Conservation (phyloP, 306 rosid genomes). For the Potentilla sterilis region DNA sequence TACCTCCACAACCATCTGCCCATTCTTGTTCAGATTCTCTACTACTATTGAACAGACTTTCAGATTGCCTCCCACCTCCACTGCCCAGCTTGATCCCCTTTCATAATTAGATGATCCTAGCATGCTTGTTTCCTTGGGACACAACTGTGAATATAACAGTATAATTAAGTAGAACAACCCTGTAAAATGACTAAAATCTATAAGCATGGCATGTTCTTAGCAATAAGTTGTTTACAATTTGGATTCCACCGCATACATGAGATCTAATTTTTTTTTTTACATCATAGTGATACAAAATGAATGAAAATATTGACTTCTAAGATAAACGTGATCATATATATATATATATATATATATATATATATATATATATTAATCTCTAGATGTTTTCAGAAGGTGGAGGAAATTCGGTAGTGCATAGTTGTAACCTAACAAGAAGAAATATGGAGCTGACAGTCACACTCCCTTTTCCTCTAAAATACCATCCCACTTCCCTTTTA, state of each 20-base stretch:
- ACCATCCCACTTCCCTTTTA: neutral
- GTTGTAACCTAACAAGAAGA: neutral
- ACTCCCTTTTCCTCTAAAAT: neutral
- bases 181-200: neutral
- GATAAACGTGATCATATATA: neutral
- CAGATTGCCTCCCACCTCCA: slow-evolving; percentile 92
- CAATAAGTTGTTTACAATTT: neutral
- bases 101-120: slow-evolving; percentile 54
- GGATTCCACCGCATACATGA: neutral
- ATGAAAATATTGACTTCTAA: neutral
- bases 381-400: slow-evolving; percentile 3
- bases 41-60: slow-evolving; percentile 82
- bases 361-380: neutral
- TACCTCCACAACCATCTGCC: slow-evolving; percentile 98
- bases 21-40: slow-evolving; percentile 80
- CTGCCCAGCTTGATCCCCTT: slow-evolving; percentile 94
- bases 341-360: too few species aligned
- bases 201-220: neutral
- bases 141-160: slow-evolving; percentile 45
- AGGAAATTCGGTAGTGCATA: neutral
- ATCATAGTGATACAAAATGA: neutral
- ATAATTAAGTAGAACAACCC: slow-evolving; percentile 13
- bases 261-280: neutral
- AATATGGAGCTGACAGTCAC: neutral
- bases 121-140: slow-evolving; percentile 56